Conservation (phyloP, 345 rosid species). For the Arabidopsis suecica region DNA sequence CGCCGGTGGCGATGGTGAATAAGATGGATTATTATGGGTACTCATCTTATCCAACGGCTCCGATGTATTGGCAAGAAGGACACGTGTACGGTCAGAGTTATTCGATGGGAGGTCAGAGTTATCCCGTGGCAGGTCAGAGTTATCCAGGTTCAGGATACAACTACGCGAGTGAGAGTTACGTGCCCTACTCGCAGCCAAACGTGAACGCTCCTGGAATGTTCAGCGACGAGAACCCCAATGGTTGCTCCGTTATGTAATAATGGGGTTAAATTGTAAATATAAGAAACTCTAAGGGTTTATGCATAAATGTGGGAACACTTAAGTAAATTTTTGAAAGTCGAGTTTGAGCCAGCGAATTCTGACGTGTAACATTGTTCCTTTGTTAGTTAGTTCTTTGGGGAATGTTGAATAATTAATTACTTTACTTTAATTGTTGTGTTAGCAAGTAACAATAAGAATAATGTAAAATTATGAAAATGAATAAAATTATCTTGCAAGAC, state of each 20-base stretch:
- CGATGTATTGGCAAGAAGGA: slow-evolving; percentile 58
- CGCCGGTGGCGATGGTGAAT: slow-evolving; percentile 44
- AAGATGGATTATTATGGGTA: slow-evolving; percentile 58
- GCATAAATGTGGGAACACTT: slow-evolving; percentile 8
- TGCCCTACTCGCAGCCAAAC: slow-evolving; percentile 44
- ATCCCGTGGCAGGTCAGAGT: slow-evolving; percentile 34
- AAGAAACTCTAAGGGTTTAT: background rate
- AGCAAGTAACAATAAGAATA: slow-evolving; percentile 20
- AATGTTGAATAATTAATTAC: slow-evolving; percentile 16
- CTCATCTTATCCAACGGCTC: slow-evolving; percentile 44
- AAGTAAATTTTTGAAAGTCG: slow-evolving; percentile 32
- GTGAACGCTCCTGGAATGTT: slow-evolving; percentile 43
- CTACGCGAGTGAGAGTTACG: slow-evolving; percentile 40
- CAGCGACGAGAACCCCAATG: slow-evolving; percentile 49
- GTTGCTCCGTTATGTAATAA: slow-evolving; percentile 43
- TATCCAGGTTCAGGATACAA: slow-evolving; percentile 46
- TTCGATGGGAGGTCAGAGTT: slow-evolving; percentile 31
- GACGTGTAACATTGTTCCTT: slow-evolving; percentile 36
- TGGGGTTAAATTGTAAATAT: slow-evolving; percentile 9
- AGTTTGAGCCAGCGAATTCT: slow-evolving; percentile 28
- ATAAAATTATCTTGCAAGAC: background rate
- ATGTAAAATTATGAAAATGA: slow-evolving; percentile 16
- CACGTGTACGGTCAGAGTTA: slow-evolving; percentile 46
- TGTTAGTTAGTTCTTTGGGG: slow-evolving; percentile 8
- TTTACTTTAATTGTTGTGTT: slow-evolving; percentile 27